These are phyloP conservation scores for Nothophoma quercina DNA, from an alignment of 2,329 filamentous ascomycete species.

Conservation along the genomic window DNA sequence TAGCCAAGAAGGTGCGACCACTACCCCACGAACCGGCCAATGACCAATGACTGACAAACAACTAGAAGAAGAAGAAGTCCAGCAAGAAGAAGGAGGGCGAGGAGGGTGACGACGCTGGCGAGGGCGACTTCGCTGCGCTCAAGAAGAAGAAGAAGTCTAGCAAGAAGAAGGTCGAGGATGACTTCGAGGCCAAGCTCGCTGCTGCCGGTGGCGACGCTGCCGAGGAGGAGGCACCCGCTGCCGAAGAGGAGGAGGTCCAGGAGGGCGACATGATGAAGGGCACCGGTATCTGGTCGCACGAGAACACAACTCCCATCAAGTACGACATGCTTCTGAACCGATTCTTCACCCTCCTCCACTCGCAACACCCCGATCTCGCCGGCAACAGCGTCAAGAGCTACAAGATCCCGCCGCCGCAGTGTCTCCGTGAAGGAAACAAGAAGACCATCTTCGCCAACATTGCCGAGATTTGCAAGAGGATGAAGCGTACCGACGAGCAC, in stretches of 20 bases:
- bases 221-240: slow-evolving; percentile 61
- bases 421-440: slow-evolving; percentile 99
- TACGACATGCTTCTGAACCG: slow-evolving; percentile 87
- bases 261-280: slow-evolving; percentile 83
- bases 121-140: slow-evolving; percentile 70
- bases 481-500: slow-evolving; percentile 99
- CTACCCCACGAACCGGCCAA: background rate
- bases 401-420: slow-evolving; percentile 99
- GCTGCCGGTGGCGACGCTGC: slow-evolving; percentile 63
- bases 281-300: slow-evolving; percentile 89
- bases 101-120: slow-evolving; percentile 57
- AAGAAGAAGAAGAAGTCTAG: slow-evolving; percentile 87
- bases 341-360: slow-evolving; percentile 93
- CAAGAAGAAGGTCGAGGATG: slow-evolving; percentile 66
- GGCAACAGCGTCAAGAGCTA: slow-evolving; percentile 90
- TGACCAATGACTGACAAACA: slow-evolving; percentile 8
- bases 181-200: slow-evolving; percentile 73
- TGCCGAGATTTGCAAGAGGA: slow-evolving; percentile 96
- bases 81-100: slow-evolving; percentile 66
- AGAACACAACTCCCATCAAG: slow-evolving; percentile 77
- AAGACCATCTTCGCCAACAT: slow-evolving; percentile 98
- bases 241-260: slow-evolving; percentile 62
- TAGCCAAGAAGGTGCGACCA: slow-evolving; percentile 68
- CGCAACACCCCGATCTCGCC: slow-evolving; percentile 96
- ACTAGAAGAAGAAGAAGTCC: slow-evolving; percentile 69